Conservation (phyloP, 257 asterid genomes). For the Anisodus tanguticus region DNA sequence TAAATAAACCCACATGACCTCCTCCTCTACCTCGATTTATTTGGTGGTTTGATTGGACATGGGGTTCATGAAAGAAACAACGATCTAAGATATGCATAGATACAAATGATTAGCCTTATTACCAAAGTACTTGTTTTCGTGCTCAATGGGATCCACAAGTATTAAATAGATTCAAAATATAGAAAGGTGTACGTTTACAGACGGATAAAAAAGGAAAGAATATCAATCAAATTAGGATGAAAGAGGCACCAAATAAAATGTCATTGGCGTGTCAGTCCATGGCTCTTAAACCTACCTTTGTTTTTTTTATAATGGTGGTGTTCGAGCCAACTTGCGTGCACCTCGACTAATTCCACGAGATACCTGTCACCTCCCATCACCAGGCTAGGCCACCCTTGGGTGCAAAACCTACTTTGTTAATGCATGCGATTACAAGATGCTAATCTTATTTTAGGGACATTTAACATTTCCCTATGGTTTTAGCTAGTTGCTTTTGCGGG, state of each 20-base stretch:
- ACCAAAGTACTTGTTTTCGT: neutral
- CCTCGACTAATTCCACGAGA: no score
- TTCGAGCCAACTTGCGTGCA: no score
- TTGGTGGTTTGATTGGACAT: neutral
- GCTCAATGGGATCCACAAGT: neutral
- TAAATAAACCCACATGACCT: neutral
- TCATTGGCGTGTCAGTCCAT: neutral
- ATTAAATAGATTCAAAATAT: neutral
- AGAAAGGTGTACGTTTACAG: neutral
- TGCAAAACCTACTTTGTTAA: neutral
- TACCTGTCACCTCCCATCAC: no score
- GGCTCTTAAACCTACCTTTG: neutral
- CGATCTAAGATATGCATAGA: neutral
- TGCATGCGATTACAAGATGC: neutral
- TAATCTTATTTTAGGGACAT: constrained; percentile 6
- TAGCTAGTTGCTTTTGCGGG: neutral
- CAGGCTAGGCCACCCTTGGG: no score
- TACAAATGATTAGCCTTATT: neutral
- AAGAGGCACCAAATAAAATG: neutral
- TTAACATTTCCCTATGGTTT: neutral
- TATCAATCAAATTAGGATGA: neutral
- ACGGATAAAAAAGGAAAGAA: neutral
- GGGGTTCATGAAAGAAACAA: neutral
- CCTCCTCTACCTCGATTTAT: neutral
- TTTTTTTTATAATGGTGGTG: no score